Conservation (phyloP, 768 basidiomycete genomes). For the Mycena sanguinolenta region DNA sequence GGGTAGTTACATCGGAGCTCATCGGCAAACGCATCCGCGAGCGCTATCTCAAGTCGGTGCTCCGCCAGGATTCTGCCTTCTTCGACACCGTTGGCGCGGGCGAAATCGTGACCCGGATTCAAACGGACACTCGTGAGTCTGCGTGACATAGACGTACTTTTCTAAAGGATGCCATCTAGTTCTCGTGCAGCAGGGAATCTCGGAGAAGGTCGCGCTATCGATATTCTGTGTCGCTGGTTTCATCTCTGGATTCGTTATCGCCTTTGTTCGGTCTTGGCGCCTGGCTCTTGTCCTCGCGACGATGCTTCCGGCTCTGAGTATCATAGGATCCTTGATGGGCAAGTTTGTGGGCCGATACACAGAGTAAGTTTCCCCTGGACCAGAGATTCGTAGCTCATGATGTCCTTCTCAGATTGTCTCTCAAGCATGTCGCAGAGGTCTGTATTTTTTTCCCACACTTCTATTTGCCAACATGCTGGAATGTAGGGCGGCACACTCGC, state of each 20-base stretch:
- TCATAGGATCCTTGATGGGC: conserved; percentile 81
- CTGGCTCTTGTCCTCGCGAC: conserved; percentile 86
- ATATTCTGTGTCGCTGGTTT: conserved; percentile 78
- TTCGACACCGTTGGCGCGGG: conserved; percentile 96
- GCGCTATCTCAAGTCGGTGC: conserved; percentile 78
- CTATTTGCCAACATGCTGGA: background rate
- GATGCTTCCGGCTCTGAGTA: conserved; percentile 85
- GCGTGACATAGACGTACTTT: background rate
- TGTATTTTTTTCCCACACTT: background rate
- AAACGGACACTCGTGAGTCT: conserved; percentile 83
- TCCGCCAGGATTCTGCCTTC: conserved; percentile 90
- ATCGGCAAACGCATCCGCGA: conserved; percentile 89
- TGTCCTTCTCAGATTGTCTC: conserved; percentile 60
- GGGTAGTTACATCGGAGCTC: conserved; percentile 83
- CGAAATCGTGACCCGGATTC: conserved; percentile 93
- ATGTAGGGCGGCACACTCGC: conserved; percentile 81
- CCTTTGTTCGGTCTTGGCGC: conserved; percentile 81
- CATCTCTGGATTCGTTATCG: conserved; percentile 83
- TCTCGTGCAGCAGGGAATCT: conserved; percentile 91
- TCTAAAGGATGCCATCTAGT: conserved; percentile 56
- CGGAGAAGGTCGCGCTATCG: conserved; percentile 86
- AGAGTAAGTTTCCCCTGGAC: conserved; percentile 61
- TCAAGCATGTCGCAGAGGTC: conserved; percentile 73
- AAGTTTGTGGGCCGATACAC: conserved; percentile 72
- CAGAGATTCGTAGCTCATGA: background rate